Conservation (phyloP, 2,329 filamentous ascomycete species). For the Epichloe gansuensis region DNA sequence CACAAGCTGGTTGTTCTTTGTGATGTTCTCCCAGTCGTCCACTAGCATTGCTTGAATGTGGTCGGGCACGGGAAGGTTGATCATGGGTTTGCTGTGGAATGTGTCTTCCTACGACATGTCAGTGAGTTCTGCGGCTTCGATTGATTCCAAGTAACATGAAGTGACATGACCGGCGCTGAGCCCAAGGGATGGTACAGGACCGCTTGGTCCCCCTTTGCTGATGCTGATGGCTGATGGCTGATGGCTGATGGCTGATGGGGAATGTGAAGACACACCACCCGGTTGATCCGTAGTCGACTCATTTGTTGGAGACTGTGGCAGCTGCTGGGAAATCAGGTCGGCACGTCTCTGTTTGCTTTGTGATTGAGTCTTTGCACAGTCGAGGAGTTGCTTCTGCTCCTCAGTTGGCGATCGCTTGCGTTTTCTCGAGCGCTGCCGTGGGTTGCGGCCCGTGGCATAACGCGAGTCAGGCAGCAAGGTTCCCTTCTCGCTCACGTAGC, state of each 20-base stretch:
- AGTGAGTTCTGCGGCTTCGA: neutral
- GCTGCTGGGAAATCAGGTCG: neutral
- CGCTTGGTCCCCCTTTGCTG: neutral
- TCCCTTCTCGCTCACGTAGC: slow-evolving; percentile 7
- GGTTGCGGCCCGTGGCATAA: neutral
- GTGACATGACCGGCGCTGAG: neutral
- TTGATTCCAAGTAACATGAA: neutral
- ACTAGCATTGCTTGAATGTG: slow-evolving; percentile 84
- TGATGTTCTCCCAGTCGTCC: slow-evolving; percentile 98
- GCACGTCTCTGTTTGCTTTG: neutral
- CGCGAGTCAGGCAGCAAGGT: slow-evolving; percentile 5
- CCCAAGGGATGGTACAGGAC: neutral
- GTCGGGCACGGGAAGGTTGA: slow-evolving; percentile 79
- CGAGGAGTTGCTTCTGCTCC: neutral
- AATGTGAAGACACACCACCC: slow-evolving; percentile 1
- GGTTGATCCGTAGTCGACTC: slow-evolving; percentile 2
- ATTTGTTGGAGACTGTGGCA: neutral
- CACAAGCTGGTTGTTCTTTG: slow-evolving; percentile 85
- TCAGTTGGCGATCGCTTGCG: neutral
- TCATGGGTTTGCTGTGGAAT: slow-evolving; percentile 72
- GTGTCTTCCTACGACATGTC: slow-evolving; percentile 58
- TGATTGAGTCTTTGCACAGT: neutral
- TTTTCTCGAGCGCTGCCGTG: neutral
- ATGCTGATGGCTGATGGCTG: no score
- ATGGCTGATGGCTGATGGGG: no score